phyloP scores from a whole-genome alignment of 441 rosid species.

The Heliophila coronopifolia region DNA sequence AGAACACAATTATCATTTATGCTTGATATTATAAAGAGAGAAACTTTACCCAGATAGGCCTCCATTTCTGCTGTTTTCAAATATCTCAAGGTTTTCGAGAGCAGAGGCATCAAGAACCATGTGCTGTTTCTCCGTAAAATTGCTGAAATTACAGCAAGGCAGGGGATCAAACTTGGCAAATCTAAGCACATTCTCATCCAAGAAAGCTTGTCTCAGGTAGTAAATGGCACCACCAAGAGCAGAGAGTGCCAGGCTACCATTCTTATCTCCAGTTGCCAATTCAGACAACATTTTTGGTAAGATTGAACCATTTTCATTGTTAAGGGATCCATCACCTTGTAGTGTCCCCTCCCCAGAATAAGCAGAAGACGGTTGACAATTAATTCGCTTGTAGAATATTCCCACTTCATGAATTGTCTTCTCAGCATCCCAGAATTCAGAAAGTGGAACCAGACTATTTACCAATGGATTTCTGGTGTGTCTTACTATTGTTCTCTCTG shows the following conservation, averaged over 20 bases:
- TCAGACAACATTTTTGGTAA: constrained; percentile 57
- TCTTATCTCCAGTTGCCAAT: constrained; percentile 50
- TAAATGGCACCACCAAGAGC: constrained; percentile 94
- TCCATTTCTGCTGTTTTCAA: constrained; percentile 89
- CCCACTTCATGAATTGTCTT: constrained; percentile 65
- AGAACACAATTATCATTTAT: constrained; percentile 11
- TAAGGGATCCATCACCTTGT: constrained; percentile 19
- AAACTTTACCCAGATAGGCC: constrained; percentile 65
- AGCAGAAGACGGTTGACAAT: constrained; percentile 37
- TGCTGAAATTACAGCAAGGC: constrained; percentile 58
- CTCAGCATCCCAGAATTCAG: constrained; percentile 92
- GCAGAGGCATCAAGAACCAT: constrained; percentile 98
- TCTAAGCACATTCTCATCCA: constrained; percentile 82
- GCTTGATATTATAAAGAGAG: constrained; percentile 8
- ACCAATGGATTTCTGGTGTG: constrained; percentile 84
- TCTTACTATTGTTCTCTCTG: constrained; percentile 68
- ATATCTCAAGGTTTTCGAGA: constrained; percentile 93
- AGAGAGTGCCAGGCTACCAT: constrained; percentile 69
- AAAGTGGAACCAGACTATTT: constrained; percentile 63
- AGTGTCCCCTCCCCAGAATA: constrained; percentile 30
- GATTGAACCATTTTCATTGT: constrained; percentile 29
- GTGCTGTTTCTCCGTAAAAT: constrained; percentile 58
- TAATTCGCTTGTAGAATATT: constrained; percentile 40
- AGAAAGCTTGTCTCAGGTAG: constrained; percentile 84
- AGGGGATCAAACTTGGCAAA: constrained; percentile 83